Conservation (phyloP, 2,329 filamentous ascomycete genomes). For the Sclerotinia subarctica region DNA sequence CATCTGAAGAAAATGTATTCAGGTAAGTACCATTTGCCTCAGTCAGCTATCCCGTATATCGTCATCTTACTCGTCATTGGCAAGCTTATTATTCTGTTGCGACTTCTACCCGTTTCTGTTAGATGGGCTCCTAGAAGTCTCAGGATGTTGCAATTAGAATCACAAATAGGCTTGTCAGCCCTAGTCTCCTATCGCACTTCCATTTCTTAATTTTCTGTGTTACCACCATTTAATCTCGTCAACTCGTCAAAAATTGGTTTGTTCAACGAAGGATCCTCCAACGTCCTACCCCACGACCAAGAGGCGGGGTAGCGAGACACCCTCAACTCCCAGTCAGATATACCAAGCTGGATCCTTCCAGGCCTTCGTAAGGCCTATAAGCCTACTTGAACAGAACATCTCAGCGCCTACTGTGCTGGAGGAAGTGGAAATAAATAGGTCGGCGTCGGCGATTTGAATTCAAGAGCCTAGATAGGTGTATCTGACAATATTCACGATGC, state of each 20-base stretch:
- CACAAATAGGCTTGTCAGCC: not conserved
- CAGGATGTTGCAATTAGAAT: not conserved
- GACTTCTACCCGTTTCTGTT: not conserved
- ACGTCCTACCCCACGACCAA: not conserved
- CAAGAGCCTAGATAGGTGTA: not conserved
- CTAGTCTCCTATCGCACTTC: not conserved
- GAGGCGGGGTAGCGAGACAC: not conserved
- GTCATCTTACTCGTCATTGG: not conserved
- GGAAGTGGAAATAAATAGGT: conserved; percentile 2
- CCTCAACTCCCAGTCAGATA: not conserved
- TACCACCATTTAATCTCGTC: not conserved
- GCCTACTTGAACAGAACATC: not conserved
- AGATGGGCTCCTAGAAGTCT: not conserved
- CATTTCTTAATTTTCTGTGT: not conserved
- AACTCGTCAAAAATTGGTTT: not conserved
- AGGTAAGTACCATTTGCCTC: not conserved
- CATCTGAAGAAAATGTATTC: not conserved
- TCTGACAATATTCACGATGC: not conserved
- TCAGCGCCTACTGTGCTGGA: not conserved
- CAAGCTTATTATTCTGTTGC: not conserved
- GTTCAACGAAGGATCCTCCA: not conserved
- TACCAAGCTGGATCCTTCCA: not conserved
- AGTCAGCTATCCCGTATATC: not conserved
- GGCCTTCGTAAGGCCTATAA: not conserved
- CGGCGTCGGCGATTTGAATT: not conserved